Evolutionary conservation across 1,284 basidiomycete species (phyloP).

Genomic region (Cryptococcus sp.): DNA sequence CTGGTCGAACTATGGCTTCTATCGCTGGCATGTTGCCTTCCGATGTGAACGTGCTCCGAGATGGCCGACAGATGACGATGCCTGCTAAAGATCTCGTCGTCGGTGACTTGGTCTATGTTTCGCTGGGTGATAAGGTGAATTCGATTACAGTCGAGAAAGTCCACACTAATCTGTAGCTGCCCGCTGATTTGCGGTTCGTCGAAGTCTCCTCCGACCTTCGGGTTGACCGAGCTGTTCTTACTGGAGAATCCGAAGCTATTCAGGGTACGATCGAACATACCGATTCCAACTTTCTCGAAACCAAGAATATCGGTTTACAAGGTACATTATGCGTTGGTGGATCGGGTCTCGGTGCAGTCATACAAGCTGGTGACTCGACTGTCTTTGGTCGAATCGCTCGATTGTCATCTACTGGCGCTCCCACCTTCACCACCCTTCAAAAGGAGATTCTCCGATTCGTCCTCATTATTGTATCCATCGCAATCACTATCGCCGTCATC

Average conservation of each 20-base stretch:
- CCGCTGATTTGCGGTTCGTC: slow-evolving; percentile 56
- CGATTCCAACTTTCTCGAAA: slow-evolving; percentile 59
- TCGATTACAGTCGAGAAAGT: too few relatives aligned
- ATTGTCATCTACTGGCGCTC: slow-evolving; percentile 54
- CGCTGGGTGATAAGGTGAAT: slow-evolving; percentile 42
- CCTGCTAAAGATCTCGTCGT: slow-evolving; percentile 42
- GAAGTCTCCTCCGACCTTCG: slow-evolving; percentile 54
- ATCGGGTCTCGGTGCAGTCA: slow-evolving; percentile 57
- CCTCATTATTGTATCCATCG: slow-evolving; percentile 51
- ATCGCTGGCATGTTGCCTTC: slow-evolving; percentile 51
- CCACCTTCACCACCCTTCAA: slow-evolving; percentile 46
- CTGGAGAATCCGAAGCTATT: slow-evolving; percentile 59
- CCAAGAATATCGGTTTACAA: slow-evolving; percentile 62
- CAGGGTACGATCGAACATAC: slow-evolving; percentile 54
- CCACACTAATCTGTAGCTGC: slow-evolving; percentile 34
- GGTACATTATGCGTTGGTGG: slow-evolving; percentile 62
- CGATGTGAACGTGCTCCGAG: slow-evolving; percentile 44
- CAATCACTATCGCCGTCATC: slow-evolving; percentile 52
- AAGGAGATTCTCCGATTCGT: slow-evolving; percentile 51
- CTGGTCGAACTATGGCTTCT: slow-evolving; percentile 48
- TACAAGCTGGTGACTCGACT: slow-evolving; percentile 59
- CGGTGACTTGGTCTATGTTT: slow-evolving; percentile 46
- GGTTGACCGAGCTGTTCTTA: slow-evolving; percentile 63
- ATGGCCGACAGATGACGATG: slow-evolving; percentile 40
- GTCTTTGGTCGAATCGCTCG: slow-evolving; percentile 60